A percentile compares a stretch with the other conserved stretches of the same genome.
Conservation (phyloP, 306 rosid species). For the Prunus salicina region DNA sequence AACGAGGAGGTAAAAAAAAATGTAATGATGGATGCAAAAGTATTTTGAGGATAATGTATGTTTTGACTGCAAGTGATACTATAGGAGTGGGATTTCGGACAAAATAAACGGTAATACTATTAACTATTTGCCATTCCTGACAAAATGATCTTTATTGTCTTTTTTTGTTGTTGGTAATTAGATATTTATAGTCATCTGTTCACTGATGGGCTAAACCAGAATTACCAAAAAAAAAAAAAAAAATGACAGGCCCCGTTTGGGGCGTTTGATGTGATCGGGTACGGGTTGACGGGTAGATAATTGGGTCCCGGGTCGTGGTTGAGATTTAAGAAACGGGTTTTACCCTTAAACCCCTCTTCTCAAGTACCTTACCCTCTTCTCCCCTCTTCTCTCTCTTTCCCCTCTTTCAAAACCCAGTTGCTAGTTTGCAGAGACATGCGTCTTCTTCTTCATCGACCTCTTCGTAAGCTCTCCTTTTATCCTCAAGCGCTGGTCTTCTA, state of each 20-base stretch:
- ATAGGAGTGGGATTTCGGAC: no score
- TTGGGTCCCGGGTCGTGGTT: background rate
- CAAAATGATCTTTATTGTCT: no score
- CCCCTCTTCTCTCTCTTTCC: background rate
- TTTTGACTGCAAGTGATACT: no score
- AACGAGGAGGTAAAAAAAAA: no score
- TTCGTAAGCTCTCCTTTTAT: slow-evolving; percentile 33
- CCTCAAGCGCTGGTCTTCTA: slow-evolving; percentile 21
- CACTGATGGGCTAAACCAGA: no score
- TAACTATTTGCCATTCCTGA: no score
- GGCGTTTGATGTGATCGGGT: background rate
- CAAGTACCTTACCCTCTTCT: background rate
- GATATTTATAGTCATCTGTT: no score
- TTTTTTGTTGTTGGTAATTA: no score
- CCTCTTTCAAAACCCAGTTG: background rate
- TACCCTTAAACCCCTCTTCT: background rate
- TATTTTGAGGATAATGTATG: no score
- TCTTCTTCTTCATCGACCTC: slow-evolving; percentile 39
- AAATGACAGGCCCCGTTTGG: background rate
- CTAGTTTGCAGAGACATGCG: slow-evolving; percentile 37
- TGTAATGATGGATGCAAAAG: no score
- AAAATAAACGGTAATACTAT: no score
- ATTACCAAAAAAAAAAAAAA: no score
- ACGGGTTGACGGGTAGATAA: background rate
- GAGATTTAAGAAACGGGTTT: background rate